Base-by-base conservation (phyloP, 345 rosid genomes). In the Ailanthus altissimus region DNA sequence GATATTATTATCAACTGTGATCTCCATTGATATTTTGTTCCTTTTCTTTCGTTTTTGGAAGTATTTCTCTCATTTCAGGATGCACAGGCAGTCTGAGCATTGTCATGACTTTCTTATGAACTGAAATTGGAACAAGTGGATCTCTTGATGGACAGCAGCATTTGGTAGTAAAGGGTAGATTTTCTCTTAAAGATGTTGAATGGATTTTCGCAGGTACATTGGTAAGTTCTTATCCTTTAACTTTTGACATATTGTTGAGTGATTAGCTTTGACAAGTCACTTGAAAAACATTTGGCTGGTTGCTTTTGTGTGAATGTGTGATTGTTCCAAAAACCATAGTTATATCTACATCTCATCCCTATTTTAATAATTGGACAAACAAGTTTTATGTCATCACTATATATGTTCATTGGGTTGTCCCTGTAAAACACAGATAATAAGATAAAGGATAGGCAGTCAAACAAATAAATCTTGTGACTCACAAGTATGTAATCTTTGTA, bases 81-180 rank as follows among this genome's bases (percentile, higher is more conserved):
- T 89, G 86, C 86, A 78, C 76, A 77, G 88, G 59, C 86, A 84
- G 67, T 82, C 89, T 21, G 86, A 83, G 25, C 86, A 89, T n/a
- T 79, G 86, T 87, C 21, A 81, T 85, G 83, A 69, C 66, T 4
- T 86, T 86, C 83, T 77, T 86, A 62, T 86, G 81, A 38, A 79
- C 81, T 62, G 87, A 86, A 82, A n/a, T 85, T 79, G 89, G 81
- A 67, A 82, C 87, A 42, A 82, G 73, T 43, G 92, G 85, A 65
- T 82, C 63, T 58, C 82, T 87, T 53, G 85, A 88, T 76, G 83
- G 82, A 51, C 86, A 81, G 70, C 89, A 82, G 72, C 74, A 67
- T 43, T 83, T 89, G 79, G 85, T 82, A 50, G 79, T 82, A 60
- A 81, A 84, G 67, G 89, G 86, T 10, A 71, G 84, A 74, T 84